Percentiles rank a stretch among this genome's conserved stretches.
phyloP scores from a whole-genome alignment of 2,329 filamentous ascomycete genomes.

The Colletotrichum higginsianum region DNA sequence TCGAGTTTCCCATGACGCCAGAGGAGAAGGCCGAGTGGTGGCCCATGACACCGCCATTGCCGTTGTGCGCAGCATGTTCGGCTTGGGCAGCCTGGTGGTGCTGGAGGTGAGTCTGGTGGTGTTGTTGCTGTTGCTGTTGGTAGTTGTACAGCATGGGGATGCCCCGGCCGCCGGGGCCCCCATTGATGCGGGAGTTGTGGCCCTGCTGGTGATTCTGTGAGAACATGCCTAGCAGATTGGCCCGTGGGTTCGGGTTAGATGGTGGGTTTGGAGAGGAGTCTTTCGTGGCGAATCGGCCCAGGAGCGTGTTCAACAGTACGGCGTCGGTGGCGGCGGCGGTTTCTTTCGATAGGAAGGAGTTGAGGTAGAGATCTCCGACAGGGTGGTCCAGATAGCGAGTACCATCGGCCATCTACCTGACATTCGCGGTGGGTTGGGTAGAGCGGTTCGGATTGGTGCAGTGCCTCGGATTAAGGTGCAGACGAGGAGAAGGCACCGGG shows the following conservation, averaged over 20 bases:
- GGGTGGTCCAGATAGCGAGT: slow-evolving; percentile 74
- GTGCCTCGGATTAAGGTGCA: slow-evolving; percentile 39
- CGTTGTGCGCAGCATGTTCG: slow-evolving; percentile 69
- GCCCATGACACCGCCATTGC: slow-evolving; percentile 68
- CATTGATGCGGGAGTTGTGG: slow-evolving; percentile 83
- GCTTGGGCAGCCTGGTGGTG: slow-evolving; percentile 73
- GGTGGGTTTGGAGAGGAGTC: slow-evolving; percentile 44
- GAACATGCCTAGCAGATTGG: slow-evolving; percentile 73
- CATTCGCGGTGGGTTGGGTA: slow-evolving; percentile 47
- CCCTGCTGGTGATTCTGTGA: slow-evolving; percentile 80
- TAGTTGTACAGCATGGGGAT: slow-evolving; percentile 80
- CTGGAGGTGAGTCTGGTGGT: slow-evolving; percentile 76
- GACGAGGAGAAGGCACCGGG: slow-evolving; percentile 19
- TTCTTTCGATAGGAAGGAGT: slow-evolving; percentile 52
- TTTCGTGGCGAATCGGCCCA: slow-evolving; percentile 52
- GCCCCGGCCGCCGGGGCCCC: slow-evolving; percentile 72
- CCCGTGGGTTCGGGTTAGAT: slow-evolving; percentile 46
- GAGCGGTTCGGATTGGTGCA: not conserved
- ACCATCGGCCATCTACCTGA: slow-evolving; percentile 78
- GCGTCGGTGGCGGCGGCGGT: slow-evolving; percentile 58
- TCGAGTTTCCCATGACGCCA: slow-evolving; percentile 75
- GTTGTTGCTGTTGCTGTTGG: slow-evolving; percentile 72
- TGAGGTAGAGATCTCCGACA: slow-evolving; percentile 72
- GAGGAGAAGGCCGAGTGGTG: slow-evolving; percentile 76
- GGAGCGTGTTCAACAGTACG: slow-evolving; percentile 52